Evolutionary conservation across 352 stramenopile genomes (phyloP).

Genomic region (Globisporangium irregulare): DNA sequence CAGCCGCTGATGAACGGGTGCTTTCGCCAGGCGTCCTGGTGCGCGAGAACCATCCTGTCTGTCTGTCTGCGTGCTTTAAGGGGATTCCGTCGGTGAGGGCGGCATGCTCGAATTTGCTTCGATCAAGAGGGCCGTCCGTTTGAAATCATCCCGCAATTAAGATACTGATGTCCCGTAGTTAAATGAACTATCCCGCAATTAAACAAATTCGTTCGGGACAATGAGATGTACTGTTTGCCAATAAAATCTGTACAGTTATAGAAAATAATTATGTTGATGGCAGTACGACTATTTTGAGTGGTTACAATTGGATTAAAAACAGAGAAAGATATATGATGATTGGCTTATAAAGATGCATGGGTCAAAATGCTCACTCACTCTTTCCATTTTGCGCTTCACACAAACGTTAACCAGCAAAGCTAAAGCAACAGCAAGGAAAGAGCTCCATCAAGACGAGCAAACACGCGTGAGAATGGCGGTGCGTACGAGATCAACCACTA

Average conservation of each 20-base stretch:
- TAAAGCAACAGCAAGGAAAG: not conserved
- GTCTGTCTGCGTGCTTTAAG: not conserved
- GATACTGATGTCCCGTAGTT: not conserved
- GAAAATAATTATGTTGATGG: not conserved
- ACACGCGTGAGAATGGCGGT: constrained; percentile 13
- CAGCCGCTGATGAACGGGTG: constrained; percentile 83
- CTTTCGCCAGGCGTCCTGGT: constrained; percentile 87
- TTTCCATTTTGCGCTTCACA: not conserved
- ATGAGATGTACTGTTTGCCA: not conserved
- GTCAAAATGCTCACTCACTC: not conserved
- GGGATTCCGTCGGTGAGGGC: constrained; percentile 18
- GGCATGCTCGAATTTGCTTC: not conserved
- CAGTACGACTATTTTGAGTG: not conserved
- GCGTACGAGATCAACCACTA: not conserved
- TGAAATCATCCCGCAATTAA: constrained; percentile 15
- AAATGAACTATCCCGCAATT: not conserved
- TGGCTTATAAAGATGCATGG: not conserved
- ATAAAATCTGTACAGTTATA: not conserved
- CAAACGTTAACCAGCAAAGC: constrained; percentile 1
- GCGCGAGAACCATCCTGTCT: constrained; percentile 71
- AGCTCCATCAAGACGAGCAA: not conserved
- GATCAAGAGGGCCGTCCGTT: constrained; percentile 8
- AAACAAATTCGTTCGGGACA: not conserved
- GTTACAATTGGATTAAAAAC: not conserved
- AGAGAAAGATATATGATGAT: not conserved